phyloP scores from a whole-genome alignment of 1,284 basidiomycete species.

The Puccinia polysora region DNA sequence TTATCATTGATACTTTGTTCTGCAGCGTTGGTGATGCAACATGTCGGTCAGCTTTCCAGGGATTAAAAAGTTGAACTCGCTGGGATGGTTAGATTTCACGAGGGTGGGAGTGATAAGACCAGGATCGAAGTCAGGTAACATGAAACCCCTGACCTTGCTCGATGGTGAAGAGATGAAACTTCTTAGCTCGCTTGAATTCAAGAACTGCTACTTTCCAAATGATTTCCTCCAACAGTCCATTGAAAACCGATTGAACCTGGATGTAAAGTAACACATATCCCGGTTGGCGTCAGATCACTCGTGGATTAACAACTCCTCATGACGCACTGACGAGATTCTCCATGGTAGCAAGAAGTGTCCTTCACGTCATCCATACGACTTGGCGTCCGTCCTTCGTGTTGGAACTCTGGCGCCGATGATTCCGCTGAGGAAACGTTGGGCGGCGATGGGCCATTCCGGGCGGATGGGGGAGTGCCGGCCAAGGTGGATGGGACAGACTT shows the following conservation, averaged over 20 bases:
- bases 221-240: constrained; percentile 28
- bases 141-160: constrained; percentile 23
- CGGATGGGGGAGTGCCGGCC: no score
- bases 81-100: not conserved
- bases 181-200: constrained; percentile 31
- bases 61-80: not conserved
- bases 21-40: not conserved
- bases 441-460: no score
- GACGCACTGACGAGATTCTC: no score
- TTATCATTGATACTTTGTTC: constrained; percentile 12
- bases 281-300: no score
- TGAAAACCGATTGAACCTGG: constrained; percentile 11
- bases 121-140: not conserved
- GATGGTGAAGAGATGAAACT: constrained; percentile 3
- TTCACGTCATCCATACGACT: no score
- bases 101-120: not conserved
- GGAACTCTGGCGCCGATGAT: no score
- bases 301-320: no score
- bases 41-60: not conserved
- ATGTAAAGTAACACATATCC: no score
- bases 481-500: no score
- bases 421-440: no score
- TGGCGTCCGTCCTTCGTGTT: no score
- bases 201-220: constrained; percentile 32
- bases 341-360: no score